Evolutionary conservation across 257 asterid species (phyloP), one percentile per base, ranked within the genome.

Genomic region (Nicotiana attenuata): DNA sequence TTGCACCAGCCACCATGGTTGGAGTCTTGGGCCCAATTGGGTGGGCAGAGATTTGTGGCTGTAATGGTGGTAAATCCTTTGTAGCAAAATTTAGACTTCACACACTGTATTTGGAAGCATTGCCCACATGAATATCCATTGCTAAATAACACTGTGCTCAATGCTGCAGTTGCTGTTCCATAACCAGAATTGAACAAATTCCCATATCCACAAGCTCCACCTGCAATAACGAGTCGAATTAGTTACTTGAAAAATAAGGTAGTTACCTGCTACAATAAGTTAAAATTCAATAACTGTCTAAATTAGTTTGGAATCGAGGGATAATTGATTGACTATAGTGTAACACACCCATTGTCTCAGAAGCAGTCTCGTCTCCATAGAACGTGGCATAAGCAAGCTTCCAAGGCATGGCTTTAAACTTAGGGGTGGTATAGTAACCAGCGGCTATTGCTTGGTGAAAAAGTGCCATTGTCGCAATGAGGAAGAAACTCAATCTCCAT

Each of bases 1-100:
- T 94, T 94, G 92, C 98, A 94, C 98, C 98, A 94, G 5, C 97
- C 98, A 6, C 97, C 98, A 56, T 91, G 81, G 89, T 94, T 90
- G 55, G 93, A 88, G 86, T 86, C 91, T 81, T 85, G 53, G 10
- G 86, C 5, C 98, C 98, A 94, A 76, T 94, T 94, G 1, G 98
- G 98, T 1, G 97, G 98, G 87, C 97, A 94, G 56, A 94, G 95
- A 64, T 91, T 94, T 79, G 98, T 94, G 82, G 92, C 96, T 1
- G 98, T 91, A 29, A 94, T 45, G n/a, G 97, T 92, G 47, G 90
- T 76, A 77, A 88, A 90, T 0, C 89, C 91, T 78, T 16, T 84
- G 16, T 78, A 85, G 86, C 97, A 92, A 79, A 77, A 92, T n/a
- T 67, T 65, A 0, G 97, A 91, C 0, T 90, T 81, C 0, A 80